These are phyloP conservation scores for Azolla pinnata DNA, from an alignment of 75 land plant genomes.

Conservation along the genomic window DNA sequence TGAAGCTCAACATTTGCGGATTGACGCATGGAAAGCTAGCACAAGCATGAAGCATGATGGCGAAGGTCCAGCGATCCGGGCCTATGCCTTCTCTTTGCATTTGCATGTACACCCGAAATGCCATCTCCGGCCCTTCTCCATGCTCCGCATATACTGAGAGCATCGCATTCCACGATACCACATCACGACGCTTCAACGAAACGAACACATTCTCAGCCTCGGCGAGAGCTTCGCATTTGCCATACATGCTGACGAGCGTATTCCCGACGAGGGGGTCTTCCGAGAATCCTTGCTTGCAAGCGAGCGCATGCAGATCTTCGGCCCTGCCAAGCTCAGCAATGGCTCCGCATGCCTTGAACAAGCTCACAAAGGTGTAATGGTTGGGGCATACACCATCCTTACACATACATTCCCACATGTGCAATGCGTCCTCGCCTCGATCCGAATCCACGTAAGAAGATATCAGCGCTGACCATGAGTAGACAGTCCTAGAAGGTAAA, in stretches of 20 bases:
- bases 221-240: constrained; percentile 20
- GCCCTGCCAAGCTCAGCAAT: not conserved
- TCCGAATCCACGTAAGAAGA: constrained; percentile 5
- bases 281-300: not conserved
- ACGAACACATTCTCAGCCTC: constrained; percentile 34
- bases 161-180: constrained; percentile 50
- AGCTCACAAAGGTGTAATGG: constrained; percentile 22
- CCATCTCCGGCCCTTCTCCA: constrained; percentile 15
- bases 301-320: not conserved
- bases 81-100: constrained; percentile 41
- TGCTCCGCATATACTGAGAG: constrained; percentile 52
- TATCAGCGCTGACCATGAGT: constrained; percentile 18
- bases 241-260: constrained; percentile 24
- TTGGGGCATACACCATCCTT: constrained; percentile 16
- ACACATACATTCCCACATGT: constrained; percentile 28
- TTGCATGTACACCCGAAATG: constrained; percentile 33
- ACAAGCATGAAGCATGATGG: constrained; percentile 44
- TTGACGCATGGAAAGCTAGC: constrained; percentile 25
- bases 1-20: no score
- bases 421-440: constrained; percentile 25
- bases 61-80: constrained; percentile 39
- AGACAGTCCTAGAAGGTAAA: constrained; percentile 42
- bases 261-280: no score
- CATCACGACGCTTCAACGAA: constrained; percentile 12
- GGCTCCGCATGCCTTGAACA: constrained; percentile 13